A percentile compares a stretch with the other conserved stretches of the same genome.
Evolutionary conservation across 257 asterid species (phyloP).

Genomic region (Capsicum rhomboideum): DNA sequence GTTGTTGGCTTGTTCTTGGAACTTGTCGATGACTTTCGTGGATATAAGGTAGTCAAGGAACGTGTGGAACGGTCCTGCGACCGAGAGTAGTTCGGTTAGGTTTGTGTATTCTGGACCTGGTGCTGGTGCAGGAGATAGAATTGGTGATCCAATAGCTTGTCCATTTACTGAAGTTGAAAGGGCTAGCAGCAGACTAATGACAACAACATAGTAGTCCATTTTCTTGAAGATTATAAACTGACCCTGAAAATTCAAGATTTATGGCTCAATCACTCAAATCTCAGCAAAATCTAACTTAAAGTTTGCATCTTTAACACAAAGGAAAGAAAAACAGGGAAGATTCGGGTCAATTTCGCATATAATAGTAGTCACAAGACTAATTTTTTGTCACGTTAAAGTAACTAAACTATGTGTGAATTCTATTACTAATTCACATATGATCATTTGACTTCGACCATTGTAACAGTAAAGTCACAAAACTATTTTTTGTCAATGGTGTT

Average conservation of each 20-base stretch:
- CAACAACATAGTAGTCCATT: constrained; percentile 18
- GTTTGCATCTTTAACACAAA: not conserved
- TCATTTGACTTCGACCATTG: not conserved
- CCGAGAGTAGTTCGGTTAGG: constrained; percentile 51
- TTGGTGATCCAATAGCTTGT: constrained; percentile 11
- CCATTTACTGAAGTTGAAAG: constrained; percentile 22
- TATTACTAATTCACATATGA: not conserved
- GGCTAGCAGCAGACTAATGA: constrained; percentile 6
- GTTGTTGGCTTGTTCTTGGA: constrained; percentile 68
- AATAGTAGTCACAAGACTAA: too few species aligned
- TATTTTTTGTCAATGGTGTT: not conserved
- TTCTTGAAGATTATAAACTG: not conserved
- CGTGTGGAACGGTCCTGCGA: constrained; percentile 68
- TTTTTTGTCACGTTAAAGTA: not conserved
- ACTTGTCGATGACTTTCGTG: constrained; percentile 51
- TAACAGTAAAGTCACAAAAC: not conserved
- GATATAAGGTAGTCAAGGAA: constrained; percentile 55
- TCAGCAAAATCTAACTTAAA: not conserved
- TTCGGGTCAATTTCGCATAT: not conserved
- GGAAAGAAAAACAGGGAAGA: not conserved
- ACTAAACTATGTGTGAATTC: not conserved
- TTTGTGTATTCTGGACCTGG: constrained; percentile 55
- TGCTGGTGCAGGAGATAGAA: constrained; percentile 52
- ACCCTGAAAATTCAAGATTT: not conserved
- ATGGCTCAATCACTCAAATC: not conserved